These are phyloP conservation scores for Saccharomyces hybrid DNA, from an alignment of 1,139 yeast genomes.

Conservation along the genomic window DNA sequence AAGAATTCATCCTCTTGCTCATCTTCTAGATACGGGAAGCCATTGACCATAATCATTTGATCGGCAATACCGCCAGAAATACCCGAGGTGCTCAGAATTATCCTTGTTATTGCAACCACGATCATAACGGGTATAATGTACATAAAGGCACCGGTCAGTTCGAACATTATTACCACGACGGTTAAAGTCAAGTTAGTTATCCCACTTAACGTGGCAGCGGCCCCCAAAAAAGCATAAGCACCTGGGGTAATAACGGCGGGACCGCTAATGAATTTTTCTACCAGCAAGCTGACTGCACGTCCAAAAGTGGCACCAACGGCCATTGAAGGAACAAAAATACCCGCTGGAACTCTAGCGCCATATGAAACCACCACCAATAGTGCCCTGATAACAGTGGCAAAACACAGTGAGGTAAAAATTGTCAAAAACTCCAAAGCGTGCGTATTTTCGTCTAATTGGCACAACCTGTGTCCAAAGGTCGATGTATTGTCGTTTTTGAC, in stretches of 20 bases:
- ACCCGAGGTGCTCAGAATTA: constrained; percentile 69
- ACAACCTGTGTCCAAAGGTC: constrained; percentile 41
- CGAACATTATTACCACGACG: constrained; percentile 92
- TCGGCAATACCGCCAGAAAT: constrained; percentile 81
- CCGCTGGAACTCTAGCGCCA: constrained; percentile 91
- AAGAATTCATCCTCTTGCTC: constrained; percentile 51
- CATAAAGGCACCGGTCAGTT: constrained; percentile 84
- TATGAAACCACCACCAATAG: constrained; percentile 72
- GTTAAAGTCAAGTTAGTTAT: constrained; percentile 87
- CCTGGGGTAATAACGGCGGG: constrained; percentile 76
- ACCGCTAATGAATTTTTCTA: constrained; percentile 41
- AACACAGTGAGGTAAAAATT: constrained; percentile 44
- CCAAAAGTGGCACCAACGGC: constrained; percentile 96
- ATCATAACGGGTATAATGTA: constrained; percentile 94
- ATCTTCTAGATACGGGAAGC: constrained; percentile 75
- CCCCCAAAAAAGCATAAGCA: constrained; percentile 93
- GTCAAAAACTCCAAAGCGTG: constrained; percentile 21
- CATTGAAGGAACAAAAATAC: constrained; percentile 93
- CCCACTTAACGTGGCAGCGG: constrained; percentile 92
- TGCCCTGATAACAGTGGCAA: constrained; percentile 70
- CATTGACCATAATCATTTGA: constrained; percentile 84
- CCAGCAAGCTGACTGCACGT: constrained; percentile 60
- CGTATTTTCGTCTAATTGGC: constrained; percentile 39
- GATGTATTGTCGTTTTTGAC: constrained; percentile 33
- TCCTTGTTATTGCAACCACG: constrained; percentile 83